Conservation (phyloP, 495 filamentous ascomycete species). For the Xylaria venustula region DNA sequence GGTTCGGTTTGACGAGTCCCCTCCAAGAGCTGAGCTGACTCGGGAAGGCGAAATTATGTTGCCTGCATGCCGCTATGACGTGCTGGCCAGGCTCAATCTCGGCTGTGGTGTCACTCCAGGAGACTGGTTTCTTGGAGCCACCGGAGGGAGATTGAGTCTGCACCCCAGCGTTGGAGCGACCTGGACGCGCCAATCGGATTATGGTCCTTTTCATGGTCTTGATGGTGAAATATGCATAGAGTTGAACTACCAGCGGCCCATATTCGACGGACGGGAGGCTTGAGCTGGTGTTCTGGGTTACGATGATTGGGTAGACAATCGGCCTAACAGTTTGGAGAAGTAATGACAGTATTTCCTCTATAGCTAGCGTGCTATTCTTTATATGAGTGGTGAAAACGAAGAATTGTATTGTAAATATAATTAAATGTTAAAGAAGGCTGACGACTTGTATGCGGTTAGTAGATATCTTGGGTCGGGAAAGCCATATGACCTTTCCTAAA, state of each 20-base stretch:
- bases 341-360: too few species aligned
- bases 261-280: neutral
- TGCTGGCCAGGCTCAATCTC: slow-evolving; percentile 16
- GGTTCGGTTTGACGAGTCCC: slow-evolving; percentile 1
- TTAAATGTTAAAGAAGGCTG: too few species aligned
- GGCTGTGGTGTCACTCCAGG: neutral
- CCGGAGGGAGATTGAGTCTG: neutral
- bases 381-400: too few species aligned
- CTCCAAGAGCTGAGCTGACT: neutral
- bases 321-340: too few species aligned
- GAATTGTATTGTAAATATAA: too few species aligned
- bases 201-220: slow-evolving; percentile 19
- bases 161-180: neutral
- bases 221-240: neutral
- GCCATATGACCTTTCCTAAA: too few species aligned
- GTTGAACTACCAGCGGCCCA: neutral
- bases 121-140: neutral
- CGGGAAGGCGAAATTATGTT: slow-evolving; percentile 18
- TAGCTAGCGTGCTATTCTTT: too few species aligned
- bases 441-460: too few species aligned
- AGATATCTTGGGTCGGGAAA: too few species aligned
- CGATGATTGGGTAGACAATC: too few species aligned
- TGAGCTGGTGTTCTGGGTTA: too few species aligned
- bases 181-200: slow-evolving; percentile 11
- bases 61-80: slow-evolving; percentile 8